Conservation (phyloP, 2,329 filamentous ascomycete species). For the Stachybotrys chartarum region DNA sequence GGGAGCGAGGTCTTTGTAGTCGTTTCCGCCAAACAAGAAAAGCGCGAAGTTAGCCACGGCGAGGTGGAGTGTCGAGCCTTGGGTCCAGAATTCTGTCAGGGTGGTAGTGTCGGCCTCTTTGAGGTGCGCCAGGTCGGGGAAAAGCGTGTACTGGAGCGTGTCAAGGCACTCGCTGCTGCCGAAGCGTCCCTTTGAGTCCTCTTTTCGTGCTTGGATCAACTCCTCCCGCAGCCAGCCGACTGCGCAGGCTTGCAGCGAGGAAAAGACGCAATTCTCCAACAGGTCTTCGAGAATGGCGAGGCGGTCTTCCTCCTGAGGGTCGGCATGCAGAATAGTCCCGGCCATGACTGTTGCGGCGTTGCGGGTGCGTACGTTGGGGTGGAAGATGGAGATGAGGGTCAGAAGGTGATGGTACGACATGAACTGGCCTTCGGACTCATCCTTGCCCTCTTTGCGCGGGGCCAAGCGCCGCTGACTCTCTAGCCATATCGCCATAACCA, state of each 20-base stretch:
- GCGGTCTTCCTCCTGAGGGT: constrained; percentile 51
- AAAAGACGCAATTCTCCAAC: constrained; percentile 58
- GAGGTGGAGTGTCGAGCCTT: constrained; percentile 47
- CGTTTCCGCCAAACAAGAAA: constrained; percentile 42
- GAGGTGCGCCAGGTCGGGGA: constrained; percentile 47
- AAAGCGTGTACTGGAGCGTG: constrained; percentile 53
- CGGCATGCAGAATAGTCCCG: constrained; percentile 47
- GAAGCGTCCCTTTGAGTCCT: constrained; percentile 33
- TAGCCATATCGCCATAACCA: constrained; percentile 54
- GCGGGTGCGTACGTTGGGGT: constrained; percentile 44
- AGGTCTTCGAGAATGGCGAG: constrained; percentile 58
- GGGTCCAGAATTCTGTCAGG: constrained; percentile 43
- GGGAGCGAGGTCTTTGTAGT: constrained; percentile 42
- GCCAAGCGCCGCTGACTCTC: constrained; percentile 40
- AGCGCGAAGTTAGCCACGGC: constrained; percentile 55
- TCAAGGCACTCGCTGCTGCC: constrained; percentile 48
- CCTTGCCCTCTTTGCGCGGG: constrained; percentile 15
- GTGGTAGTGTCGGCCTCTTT: constrained; percentile 31
- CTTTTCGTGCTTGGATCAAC: constrained; percentile 38
- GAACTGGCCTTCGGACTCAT: constrained; percentile 34
- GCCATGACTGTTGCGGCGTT: constrained; percentile 49
- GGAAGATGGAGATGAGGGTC: constrained; percentile 50
- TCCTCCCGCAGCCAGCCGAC: constrained; percentile 59
- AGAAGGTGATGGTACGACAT: constrained; percentile 55
- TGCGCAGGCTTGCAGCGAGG: constrained; percentile 54